Evolutionary conservation across 2,329 filamentous ascomycete genomes (phyloP).

Genomic region (Aspergillus terreus): DNA sequence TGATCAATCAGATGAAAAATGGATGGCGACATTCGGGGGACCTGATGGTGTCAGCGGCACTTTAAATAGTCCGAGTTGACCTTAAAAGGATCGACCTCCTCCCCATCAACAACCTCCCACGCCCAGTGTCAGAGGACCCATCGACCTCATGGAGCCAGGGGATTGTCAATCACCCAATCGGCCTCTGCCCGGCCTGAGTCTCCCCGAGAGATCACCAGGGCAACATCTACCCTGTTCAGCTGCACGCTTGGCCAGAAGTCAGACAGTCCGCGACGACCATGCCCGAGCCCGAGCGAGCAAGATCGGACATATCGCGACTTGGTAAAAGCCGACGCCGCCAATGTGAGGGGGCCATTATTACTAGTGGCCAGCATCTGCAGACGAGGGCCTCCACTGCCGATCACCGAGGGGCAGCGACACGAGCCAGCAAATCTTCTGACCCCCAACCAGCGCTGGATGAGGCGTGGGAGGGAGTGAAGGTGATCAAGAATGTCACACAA

Average conservation of each 20-base stretch:
- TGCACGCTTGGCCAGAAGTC: neutral
- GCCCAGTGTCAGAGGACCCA: too few species aligned
- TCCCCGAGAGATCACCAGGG: neutral
- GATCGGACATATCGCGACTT: neutral
- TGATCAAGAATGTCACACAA: too few species aligned
- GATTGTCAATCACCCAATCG: neutral
- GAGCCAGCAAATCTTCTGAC: neutral
- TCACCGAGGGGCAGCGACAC: neutral
- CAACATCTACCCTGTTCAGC: neutral
- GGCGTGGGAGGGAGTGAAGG: too few species aligned
- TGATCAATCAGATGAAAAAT: slow-evolving; percentile 4
- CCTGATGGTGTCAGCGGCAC: slow-evolving; percentile 4
- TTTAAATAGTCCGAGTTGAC: slow-evolving; percentile 1
- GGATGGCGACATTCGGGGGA: slow-evolving; percentile 5
- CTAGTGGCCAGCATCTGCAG: neutral
- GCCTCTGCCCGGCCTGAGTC: neutral
- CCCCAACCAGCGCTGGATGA: neutral
- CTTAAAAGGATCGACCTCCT: neutral
- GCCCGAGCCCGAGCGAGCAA: neutral
- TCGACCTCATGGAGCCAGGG: neutral
- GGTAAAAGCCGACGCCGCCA: slow-evolving; percentile 1
- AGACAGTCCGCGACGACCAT: neutral
- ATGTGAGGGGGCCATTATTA: neutral
- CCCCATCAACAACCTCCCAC: too few species aligned
- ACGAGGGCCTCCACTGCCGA: slow-evolving; percentile 1